A percentile compares a stretch with the other conserved stretches of the same genome.
phyloP scores from a whole-genome alignment of 352 stramenopile species.

The Phytophthora parvispora region DNA sequence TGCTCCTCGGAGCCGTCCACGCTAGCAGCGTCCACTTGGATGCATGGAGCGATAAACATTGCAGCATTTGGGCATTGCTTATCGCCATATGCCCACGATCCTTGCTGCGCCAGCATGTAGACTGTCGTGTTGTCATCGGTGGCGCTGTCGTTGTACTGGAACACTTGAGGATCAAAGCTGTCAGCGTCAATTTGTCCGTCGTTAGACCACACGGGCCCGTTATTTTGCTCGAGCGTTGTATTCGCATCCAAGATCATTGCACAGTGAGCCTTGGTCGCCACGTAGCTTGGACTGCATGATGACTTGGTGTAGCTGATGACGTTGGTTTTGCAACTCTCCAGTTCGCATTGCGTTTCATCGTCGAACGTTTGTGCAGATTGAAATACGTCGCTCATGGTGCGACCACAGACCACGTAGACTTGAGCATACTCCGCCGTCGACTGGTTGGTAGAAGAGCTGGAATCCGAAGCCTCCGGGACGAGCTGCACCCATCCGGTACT shows the following conservation, averaged over 20 bases:
- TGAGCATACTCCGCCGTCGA: constrained; percentile 27
- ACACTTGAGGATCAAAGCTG: constrained; percentile 33
- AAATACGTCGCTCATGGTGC: constrained; percentile 38
- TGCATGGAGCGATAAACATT: constrained; percentile 28
- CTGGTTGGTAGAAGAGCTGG: neutral
- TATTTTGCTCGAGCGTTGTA: neutral
- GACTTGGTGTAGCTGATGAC: constrained; percentile 16
- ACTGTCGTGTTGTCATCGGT: constrained; percentile 11
- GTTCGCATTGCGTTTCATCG: constrained; percentile 1
- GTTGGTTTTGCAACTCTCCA: constrained; percentile 25
- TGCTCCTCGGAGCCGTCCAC: neutral
- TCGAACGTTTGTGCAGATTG: neutral
- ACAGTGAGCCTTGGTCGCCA: constrained; percentile 20
- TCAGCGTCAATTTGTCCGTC: constrained; percentile 19
- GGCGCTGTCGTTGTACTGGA: neutral
- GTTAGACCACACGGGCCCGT: constrained; percentile 19
- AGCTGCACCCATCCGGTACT: constrained; percentile 22
- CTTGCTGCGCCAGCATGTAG: constrained; percentile 24
- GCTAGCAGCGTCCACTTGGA: neutral
- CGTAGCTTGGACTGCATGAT: constrained; percentile 10
- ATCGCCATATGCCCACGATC: constrained; percentile 5
- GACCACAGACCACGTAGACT: constrained; percentile 37
- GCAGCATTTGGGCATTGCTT: constrained; percentile 15
- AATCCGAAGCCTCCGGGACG: neutral
- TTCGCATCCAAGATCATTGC: constrained; percentile 11